These are phyloP conservation scores for Dactylella cylindrospora DNA, from an alignment of 2,329 filamentous ascomycete species.

Conservation along the genomic window DNA sequence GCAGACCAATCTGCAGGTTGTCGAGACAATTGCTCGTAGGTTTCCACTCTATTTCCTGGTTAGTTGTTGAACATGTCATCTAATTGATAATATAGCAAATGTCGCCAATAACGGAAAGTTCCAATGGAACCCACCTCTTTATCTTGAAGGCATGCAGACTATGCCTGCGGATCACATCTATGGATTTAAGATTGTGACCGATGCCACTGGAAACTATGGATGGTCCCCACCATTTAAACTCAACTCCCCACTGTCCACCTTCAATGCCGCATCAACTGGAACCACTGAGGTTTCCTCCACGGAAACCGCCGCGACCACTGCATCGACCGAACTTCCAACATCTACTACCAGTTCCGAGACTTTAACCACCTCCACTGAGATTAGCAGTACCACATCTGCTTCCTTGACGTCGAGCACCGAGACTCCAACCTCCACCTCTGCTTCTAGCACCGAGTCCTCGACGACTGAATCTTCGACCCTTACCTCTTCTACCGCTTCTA, in stretches of 20 bases:
- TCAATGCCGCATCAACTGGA: constrained; percentile 5
- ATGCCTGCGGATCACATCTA: constrained; percentile 33
- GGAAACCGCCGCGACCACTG: neutral
- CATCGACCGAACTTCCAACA: constrained; percentile 7
- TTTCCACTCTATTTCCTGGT: neutral
- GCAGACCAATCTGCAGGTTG: constrained; percentile 15
- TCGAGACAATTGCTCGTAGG: constrained; percentile 38
- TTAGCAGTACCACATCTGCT: too few relatives aligned
- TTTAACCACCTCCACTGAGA: constrained; percentile 16
- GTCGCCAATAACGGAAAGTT: constrained; percentile 38
- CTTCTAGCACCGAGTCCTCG: neutral
- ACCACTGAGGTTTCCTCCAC: neutral
- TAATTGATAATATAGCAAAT: constrained; percentile 8
- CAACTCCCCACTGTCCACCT: constrained; percentile 30
- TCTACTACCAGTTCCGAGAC: neutral
- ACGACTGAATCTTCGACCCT: constrained; percentile 2
- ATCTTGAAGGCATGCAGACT: constrained; percentile 36
- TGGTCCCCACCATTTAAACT: constrained; percentile 34
- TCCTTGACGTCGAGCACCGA: neutral
- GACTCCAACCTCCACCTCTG: constrained; percentile 13
- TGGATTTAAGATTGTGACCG: constrained; percentile 34
- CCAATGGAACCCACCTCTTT: constrained; percentile 24
- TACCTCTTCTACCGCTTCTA: neutral
- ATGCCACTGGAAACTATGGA: constrained; percentile 35
- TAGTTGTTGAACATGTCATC: neutral